Evolutionary conservation across 306 rosid genomes (phyloP).

Genomic region (Fragaria iinumae): DNA sequence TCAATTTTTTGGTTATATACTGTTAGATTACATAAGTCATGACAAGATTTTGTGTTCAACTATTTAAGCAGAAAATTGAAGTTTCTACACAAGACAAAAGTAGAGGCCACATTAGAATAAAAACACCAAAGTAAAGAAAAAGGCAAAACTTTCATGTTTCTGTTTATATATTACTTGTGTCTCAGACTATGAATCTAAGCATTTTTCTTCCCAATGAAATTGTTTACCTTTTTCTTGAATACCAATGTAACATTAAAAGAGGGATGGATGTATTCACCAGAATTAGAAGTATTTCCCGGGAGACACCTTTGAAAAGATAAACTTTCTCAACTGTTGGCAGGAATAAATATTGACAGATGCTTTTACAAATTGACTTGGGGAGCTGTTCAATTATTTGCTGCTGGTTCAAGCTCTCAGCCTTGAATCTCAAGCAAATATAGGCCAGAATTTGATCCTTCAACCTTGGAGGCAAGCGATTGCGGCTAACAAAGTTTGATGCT

Average conservation of each 20-base stretch:
- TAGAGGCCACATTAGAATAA: not conserved
- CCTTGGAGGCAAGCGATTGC: conserved; percentile 70
- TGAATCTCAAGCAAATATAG: conserved; percentile 89
- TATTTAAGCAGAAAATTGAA: not conserved
- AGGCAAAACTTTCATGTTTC: too few species aligned
- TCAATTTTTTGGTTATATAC: not conserved
- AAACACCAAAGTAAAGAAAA: too few species aligned
- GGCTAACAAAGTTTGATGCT: conserved; percentile 77
- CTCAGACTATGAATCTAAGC: not conserved
- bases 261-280: conserved; percentile 35
- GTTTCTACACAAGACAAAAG: not conserved
- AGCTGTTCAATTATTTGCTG: conserved; percentile 75
- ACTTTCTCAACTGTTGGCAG: conserved; percentile 57
- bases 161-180: too few species aligned
- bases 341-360: conserved; percentile 75
- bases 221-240: not conserved
- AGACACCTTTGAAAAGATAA: conserved; percentile 74
- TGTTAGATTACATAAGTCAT: not conserved
- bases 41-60: not conserved
- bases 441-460: conserved; percentile 73
- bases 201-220: not conserved
- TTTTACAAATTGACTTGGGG: conserved; percentile 75
- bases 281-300: conserved; percentile 56
- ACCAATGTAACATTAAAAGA: not conserved
- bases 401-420: conserved; percentile 87